These are phyloP conservation scores for Remersonia thermophila DNA, from an alignment of 2,329 filamentous ascomycete species.

Conservation along the genomic window DNA sequence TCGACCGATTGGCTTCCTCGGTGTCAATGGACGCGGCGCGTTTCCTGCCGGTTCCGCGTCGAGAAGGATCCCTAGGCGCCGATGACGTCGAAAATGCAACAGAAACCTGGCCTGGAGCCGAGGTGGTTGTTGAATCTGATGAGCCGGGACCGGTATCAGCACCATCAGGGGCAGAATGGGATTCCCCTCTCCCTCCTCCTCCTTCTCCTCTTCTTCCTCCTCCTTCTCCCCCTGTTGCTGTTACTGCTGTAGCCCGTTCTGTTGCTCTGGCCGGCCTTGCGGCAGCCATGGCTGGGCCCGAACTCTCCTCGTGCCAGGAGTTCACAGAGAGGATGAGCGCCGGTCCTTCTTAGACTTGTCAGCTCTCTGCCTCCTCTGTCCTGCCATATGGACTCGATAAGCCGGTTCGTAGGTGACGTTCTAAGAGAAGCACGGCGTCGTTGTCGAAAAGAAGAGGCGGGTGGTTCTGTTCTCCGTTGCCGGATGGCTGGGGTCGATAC, in stretches of 20 bases:
- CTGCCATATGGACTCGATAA: too few species aligned
- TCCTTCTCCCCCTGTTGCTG: background rate
- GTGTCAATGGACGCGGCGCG: constrained; percentile 34
- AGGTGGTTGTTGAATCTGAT: background rate
- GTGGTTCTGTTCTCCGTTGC: too few species aligned
- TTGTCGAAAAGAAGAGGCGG: too few species aligned
- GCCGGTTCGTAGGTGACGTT: too few species aligned
- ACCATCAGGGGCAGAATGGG: constrained; percentile 4
- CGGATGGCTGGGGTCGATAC: too few species aligned
- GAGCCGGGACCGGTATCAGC: constrained; percentile 1
- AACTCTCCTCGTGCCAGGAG: background rate
- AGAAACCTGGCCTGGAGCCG: background rate
- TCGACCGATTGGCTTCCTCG: constrained; percentile 28
- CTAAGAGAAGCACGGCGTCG: too few species aligned
- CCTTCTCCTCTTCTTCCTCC: constrained; percentile 8
- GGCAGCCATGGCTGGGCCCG: constrained; percentile 15
- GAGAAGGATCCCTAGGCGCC: constrained; percentile 8
- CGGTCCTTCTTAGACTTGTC: too few species aligned
- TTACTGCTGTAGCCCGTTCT: constrained; percentile 1
- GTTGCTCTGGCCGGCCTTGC: constrained; percentile 7
- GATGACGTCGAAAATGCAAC: background rate
- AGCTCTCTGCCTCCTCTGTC: too few species aligned
- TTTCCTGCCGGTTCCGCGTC: constrained; percentile 24
- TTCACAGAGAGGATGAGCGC: too few species aligned
- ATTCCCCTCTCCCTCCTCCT: too few species aligned